Base-by-base conservation (phyloP, 2,329 filamentous ascomycete species). In the Paecilomyces formosus region DNA sequence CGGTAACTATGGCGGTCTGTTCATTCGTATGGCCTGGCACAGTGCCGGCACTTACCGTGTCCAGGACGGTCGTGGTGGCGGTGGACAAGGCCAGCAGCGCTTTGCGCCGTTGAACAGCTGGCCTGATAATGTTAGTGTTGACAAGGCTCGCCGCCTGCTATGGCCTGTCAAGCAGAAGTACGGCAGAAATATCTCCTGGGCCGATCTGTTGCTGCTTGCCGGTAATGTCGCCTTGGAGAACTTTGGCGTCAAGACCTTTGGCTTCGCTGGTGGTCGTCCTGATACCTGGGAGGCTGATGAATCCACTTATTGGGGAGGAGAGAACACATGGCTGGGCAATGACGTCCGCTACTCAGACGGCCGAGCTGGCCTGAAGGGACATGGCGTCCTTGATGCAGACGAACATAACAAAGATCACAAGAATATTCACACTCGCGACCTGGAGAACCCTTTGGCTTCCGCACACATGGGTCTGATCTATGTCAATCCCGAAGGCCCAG, bases 81-180 rank as follows among this genome's bases (percentile, higher is more conserved):
- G 85, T 67, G 88, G 88, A 57, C 79, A 85, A 68, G 88, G 87
- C 58, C 88, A 91, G 76, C 88, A 92, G 76, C 85, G 89, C 49
- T 92, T 92, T 67, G 88, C 88, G 56, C 89, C 89, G 5, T 84
- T 92, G 70, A 91, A 91, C 82, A 85, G 85, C 79, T 92, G 88
- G 88, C 88, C 88, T 50, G 88, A 92, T 76, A 92, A 92, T 65
- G 86, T 85, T 68, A 86, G 80, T 66, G 82, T 92, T 57, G 88
- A 92, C 82, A 92, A 92, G 82, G 88, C 88, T 31, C 88, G 88
- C 58, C 88, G 88, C 63, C 83, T 92, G 58, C 78, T 92, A 50
- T 90, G 88, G 86, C 88, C 88, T 58, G 85, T 92, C 78, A 92
- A 92, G 83, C 88, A 90, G 66, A 92, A 92, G 81, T 92, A 92